Evolutionary conservation across 2,329 filamentous ascomycete species (phyloP).

Genomic region (Elsinoe necatrix): DNA sequence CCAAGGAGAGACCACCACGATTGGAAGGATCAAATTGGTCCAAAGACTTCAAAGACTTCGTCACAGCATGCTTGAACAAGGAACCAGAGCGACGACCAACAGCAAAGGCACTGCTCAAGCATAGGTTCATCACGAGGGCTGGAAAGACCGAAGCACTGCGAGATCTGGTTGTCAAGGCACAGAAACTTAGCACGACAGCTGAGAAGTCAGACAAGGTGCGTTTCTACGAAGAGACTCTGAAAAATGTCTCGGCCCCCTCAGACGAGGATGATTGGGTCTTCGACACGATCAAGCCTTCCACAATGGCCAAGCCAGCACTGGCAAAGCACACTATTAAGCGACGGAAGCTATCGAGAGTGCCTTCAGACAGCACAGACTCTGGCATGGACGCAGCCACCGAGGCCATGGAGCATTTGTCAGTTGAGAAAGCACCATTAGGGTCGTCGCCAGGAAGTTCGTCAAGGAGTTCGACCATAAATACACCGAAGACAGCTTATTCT

Average conservation of each 20-base stretch:
- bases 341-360: conserved; percentile 40
- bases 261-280: conserved; percentile 90
- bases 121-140: conserved; percentile 78
- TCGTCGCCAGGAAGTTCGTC: conserved; percentile 23
- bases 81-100: conserved; percentile 77
- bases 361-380: conserved; percentile 29
- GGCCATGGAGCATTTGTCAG: conserved; percentile 35
- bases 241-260: conserved; percentile 38
- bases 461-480: conserved; percentile 30
- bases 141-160: conserved; percentile 83
- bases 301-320: conserved; percentile 44
- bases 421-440: conserved; percentile 37
- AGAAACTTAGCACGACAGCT: conserved; percentile 69
- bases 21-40: conserved; percentile 69
- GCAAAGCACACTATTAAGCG: conserved; percentile 44
- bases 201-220: conserved; percentile 58
- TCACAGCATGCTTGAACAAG: conserved; percentile 83
- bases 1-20: conserved; percentile 75
- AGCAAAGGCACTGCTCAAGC: conserved; percentile 77
- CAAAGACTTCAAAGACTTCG: conserved; percentile 88
- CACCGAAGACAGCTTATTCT: conserved; percentile 26
- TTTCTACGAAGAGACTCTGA: conserved; percentile 90
- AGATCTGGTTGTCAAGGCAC: conserved; percentile 74
- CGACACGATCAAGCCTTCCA: conserved; percentile 73
- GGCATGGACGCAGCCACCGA: conserved; percentile 29